Percentiles rank a stretch among this genome's conserved stretches.
Evolutionary conservation across 371 early-diverging fungal species (phyloP).

Genomic region (Mucor saturninus): DNA sequence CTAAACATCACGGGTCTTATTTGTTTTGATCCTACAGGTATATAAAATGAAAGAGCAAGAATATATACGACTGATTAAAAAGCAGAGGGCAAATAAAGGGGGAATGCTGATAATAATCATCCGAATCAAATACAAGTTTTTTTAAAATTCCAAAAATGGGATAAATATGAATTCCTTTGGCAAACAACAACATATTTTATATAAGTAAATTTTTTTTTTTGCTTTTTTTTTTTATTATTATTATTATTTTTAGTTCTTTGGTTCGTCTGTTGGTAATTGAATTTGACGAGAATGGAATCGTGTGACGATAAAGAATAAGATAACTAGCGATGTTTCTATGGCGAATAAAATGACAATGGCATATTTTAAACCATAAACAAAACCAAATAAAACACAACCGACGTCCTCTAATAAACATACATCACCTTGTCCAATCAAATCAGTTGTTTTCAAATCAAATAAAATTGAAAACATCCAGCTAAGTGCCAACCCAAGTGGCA

Average conservation of each 20-base stretch:
- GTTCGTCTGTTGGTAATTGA: conserved; percentile 17
- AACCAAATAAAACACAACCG: conserved; percentile 24
- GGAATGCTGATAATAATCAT: neutral
- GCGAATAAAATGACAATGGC: conserved; percentile 37
- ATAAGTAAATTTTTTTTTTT: neutral
- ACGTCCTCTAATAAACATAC: conserved; percentile 19
- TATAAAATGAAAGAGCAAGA: neutral
- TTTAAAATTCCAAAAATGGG: conserved; percentile 1
- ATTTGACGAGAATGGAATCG: conserved; percentile 2
- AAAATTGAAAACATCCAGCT: conserved; percentile 50
- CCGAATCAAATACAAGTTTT: neutral
- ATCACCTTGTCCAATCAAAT: conserved; percentile 11
- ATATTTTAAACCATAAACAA: conserved; percentile 33
- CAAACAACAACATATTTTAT: too few species aligned
- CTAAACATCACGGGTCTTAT: neutral
- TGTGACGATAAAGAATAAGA: neutral
- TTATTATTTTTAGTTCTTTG: conserved; percentile 7
- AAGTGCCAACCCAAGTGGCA: conserved; percentile 45
- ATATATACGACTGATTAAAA: neutral
- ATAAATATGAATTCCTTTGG: neutral
- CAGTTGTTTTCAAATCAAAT: conserved; percentile 42
- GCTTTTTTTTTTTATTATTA: neutral
- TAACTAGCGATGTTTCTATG: conserved; percentile 28
- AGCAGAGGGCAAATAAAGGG: neutral
- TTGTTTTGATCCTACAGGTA: neutral